A percentile compares a stretch with the other conserved stretches of the same genome.
Evolutionary conservation across 805 yeast genomes (phyloP).

Genomic region (Myxozyma melibiosi): DNA sequence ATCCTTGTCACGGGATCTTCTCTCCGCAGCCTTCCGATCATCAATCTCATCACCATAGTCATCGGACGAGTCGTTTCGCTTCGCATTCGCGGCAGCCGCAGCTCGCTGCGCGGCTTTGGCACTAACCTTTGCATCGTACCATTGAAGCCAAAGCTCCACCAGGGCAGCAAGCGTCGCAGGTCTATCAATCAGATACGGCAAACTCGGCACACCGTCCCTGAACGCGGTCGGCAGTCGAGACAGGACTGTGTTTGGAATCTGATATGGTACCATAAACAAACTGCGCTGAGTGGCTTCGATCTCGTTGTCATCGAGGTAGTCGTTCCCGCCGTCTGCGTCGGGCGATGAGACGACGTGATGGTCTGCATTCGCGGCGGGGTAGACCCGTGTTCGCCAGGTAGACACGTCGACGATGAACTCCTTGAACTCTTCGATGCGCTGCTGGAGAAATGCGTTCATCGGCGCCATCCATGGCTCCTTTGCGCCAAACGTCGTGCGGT

Average conservation of each 20-base stretch:
- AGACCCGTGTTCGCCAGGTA: slow-evolving; percentile 13
- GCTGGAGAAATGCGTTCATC: slow-evolving; percentile 68
- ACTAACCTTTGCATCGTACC: slow-evolving; percentile 25
- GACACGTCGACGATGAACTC: slow-evolving; percentile 75
- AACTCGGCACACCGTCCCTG: slow-evolving; percentile 28
- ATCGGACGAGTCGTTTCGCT: background rate
- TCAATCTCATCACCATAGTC: slow-evolving; percentile 1
- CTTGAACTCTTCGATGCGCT: slow-evolving; percentile 58
- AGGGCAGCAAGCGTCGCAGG: slow-evolving; percentile 40
- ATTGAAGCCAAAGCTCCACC: slow-evolving; percentile 37
- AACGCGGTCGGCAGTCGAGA: slow-evolving; percentile 24
- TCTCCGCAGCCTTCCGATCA: background rate
- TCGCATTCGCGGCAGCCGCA: slow-evolving; percentile 6
- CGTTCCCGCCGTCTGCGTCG: slow-evolving; percentile 36
- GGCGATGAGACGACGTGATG: slow-evolving; percentile 34
- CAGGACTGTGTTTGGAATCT: slow-evolving; percentile 24
- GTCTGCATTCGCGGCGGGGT: slow-evolving; percentile 26
- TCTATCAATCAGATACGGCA: slow-evolving; percentile 44
- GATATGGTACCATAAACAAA: slow-evolving; percentile 21
- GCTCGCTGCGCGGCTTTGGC: slow-evolving; percentile 13
- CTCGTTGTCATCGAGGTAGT: slow-evolving; percentile 18
- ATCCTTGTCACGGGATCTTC: background rate
- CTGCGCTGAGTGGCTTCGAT: slow-evolving; percentile 16
- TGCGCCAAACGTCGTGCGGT: slow-evolving; percentile 69
- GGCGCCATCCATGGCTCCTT: slow-evolving; percentile 79